Evolutionary conservation across 176 grass and related monocot genomes (phyloP).

Genomic region (Cocos nucifera): DNA sequence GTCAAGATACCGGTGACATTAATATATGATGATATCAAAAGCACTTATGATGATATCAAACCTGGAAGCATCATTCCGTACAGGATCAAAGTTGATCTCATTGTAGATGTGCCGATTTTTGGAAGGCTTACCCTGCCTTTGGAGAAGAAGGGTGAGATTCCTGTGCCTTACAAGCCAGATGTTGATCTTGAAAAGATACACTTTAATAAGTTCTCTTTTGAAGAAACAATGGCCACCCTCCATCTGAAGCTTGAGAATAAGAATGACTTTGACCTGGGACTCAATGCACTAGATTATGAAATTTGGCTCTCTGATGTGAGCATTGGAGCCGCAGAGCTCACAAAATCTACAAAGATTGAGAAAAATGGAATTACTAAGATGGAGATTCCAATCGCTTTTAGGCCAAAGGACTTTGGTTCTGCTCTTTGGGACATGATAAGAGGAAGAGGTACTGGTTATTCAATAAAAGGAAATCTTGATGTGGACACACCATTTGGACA

Average conservation of each 20-base stretch:
- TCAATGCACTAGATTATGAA: slow-evolving; percentile 77
- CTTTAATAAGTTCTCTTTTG: slow-evolving; percentile 81
- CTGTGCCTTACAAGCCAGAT: slow-evolving; percentile 86
- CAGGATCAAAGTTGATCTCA: slow-evolving; percentile 56
- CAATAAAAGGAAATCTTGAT: slow-evolving; percentile 84
- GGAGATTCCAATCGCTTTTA: slow-evolving; percentile 73
- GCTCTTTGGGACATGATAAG: slow-evolving; percentile 98
- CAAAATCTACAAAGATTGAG: slow-evolving; percentile 40
- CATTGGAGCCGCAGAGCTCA: slow-evolving; percentile 65
- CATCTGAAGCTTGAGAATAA: slow-evolving; percentile 95
- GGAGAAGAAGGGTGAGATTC: slow-evolving; percentile 78
- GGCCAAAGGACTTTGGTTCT: slow-evolving; percentile 84
- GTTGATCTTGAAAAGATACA: slow-evolving; percentile 89
- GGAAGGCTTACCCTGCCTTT: slow-evolving; percentile 76
- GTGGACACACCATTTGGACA: slow-evolving; percentile 82
- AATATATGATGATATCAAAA: slow-evolving; percentile 71
- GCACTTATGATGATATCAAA: slow-evolving; percentile 78
- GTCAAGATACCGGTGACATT: slow-evolving; percentile 82
- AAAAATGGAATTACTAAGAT: slow-evolving; percentile 83
- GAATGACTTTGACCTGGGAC: slow-evolving; percentile 77
- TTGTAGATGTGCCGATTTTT: slow-evolving; percentile 80
- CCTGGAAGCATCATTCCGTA: slow-evolving; percentile 93
- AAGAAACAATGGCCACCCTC: slow-evolving; percentile 75
- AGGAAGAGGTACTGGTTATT: slow-evolving; percentile 66
- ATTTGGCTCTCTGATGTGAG: slow-evolving; percentile 83